Conservation (phyloP, 345 rosid species). For the Eucalyptus pauciflora region DNA sequence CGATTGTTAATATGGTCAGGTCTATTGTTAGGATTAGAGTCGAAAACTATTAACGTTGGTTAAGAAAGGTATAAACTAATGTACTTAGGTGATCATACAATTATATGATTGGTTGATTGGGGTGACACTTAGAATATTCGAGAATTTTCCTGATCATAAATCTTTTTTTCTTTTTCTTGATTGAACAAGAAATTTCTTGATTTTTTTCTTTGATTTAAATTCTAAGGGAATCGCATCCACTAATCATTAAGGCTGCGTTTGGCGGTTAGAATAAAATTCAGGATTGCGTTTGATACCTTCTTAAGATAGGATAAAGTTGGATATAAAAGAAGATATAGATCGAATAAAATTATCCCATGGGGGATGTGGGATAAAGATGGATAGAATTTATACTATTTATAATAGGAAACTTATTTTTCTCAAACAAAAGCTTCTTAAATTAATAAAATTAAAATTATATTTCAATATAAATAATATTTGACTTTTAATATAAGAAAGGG, state of each 20-base stretch:
- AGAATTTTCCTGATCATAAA: neutral
- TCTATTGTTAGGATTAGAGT: neutral
- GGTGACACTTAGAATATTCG: neutral
- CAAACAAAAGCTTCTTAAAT: too few relatives aligned
- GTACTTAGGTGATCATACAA: neutral
- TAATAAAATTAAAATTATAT: too few relatives aligned
- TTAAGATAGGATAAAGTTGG: too few relatives aligned
- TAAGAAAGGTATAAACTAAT: neutral
- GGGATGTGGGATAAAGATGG: too few relatives aligned
- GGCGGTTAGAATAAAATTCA: accelerated
- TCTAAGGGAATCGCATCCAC: neutral
- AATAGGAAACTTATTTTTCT: too few relatives aligned
- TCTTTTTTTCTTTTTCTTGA: neutral
- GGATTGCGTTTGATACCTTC: accelerated
- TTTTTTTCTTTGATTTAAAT: neutral
- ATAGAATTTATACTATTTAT: too few relatives aligned
- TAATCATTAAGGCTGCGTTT: neutral
- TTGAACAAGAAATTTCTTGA: neutral
- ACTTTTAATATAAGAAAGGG: too few relatives aligned
- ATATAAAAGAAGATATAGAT: too few relatives aligned
- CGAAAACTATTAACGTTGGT: neutral
- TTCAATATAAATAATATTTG: too few relatives aligned
- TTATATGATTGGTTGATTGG: neutral
- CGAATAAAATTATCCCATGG: too few relatives aligned
- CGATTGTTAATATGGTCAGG: neutral